These are phyloP conservation scores for Nothophoma quercina DNA, from an alignment of 2,329 filamentous ascomycete species.

Conservation along the genomic window DNA sequence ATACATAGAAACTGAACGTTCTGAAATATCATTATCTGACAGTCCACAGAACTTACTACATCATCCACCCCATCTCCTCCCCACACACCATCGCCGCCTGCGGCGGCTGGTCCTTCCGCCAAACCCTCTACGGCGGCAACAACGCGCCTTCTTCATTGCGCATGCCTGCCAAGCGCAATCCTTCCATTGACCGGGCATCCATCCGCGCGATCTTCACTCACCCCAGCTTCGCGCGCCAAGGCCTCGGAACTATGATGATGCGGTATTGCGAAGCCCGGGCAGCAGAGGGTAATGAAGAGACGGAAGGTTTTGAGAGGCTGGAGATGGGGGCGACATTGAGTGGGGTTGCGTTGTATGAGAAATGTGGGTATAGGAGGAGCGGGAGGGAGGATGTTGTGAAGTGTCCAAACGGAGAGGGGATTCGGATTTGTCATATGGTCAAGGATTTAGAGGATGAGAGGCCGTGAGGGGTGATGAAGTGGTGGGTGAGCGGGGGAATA, in stretches of 20 bases:
- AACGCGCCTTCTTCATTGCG: constrained; percentile 40
- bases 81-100: constrained; percentile 42
- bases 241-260: constrained; percentile 50
- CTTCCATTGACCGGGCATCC: constrained; percentile 37
- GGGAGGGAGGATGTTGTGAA: constrained; percentile 42
- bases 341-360: constrained; percentile 45
- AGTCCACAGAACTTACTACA: constrained; percentile 41
- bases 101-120: constrained; percentile 47
- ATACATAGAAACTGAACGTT: neutral
- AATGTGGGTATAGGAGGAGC: constrained; percentile 45
- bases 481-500: neutral
- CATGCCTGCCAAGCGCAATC: constrained; percentile 41
- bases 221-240: constrained; percentile 37
- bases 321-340: constrained; percentile 49
- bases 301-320: constrained; percentile 36
- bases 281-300: constrained; percentile 19
- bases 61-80: constrained; percentile 34
- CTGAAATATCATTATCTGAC: neutral
- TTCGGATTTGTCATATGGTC: constrained; percentile 45
- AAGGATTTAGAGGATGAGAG: constrained; percentile 31
- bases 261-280: constrained; percentile 44
- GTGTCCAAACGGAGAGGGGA: constrained; percentile 45
- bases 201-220: constrained; percentile 49
- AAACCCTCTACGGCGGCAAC: constrained; percentile 46
- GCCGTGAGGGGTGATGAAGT: neutral